Base-by-base conservation (phyloP, 2,329 filamentous ascomycete species). In the Phialophora tarda region DNA sequence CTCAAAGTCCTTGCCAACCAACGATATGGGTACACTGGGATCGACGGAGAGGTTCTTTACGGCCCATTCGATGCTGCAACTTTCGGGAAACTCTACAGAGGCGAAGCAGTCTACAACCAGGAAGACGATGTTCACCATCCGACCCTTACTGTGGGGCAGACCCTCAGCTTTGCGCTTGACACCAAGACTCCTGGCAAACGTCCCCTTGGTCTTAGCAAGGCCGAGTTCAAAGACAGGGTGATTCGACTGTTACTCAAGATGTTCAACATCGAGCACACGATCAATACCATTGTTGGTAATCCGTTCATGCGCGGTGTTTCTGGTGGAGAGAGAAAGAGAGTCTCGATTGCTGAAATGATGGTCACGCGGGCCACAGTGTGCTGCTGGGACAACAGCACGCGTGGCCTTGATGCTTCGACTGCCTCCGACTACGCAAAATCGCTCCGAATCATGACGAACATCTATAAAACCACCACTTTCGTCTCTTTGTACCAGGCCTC, bases 261-360 rank as follows among this genome's bases (percentile, higher is more conserved):
- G 91, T 96, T 97, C 83, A 95, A 94, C 75, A 96, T 97, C 62
- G 90, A 93, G 77, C 92, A 97, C 77, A 96, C 92, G 0, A 85
- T 87, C 59, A 86, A 93, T 75, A 97, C 93, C 0, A 87, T 94
- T 32, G 92, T 97, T 28, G 93, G 93, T 7, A 90, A 95, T 69
- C 86, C 87, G 0, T 92, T 94, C 69, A 85, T 95, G 23, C 88
- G 91, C 59, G 93, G 92, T 76, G 84, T 96, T 0, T 92, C 88
- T 54, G 92, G 91, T 68, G 91, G 89, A 63, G 91, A 94, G 78
- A 83, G 90, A 63, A 92, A 92, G 80, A 88, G 91, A 69, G 91
- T 93, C 6, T 91, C 88, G 24, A 94, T 96, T 67, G 90, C 91
- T 0, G 92, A 95, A 77, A 91, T 91, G 81, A 90, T 93, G 85